Percentiles rank a stretch among this genome's conserved stretches.
phyloP scores from a whole-genome alignment of 139 green algal species.

The Ettlia oleoabundans region DNA sequence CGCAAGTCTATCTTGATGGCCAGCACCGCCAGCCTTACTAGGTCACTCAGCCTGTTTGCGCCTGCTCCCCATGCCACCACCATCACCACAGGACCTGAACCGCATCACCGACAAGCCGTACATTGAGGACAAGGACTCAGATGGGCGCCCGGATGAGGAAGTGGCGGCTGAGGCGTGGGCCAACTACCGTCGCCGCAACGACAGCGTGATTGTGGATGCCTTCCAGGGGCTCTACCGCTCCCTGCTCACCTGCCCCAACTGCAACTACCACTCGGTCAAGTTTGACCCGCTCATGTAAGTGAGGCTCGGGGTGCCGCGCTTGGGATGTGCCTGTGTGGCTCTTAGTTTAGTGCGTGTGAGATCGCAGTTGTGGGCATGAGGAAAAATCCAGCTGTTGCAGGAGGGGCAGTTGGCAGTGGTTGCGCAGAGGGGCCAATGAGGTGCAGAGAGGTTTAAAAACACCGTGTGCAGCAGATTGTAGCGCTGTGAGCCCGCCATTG shows the following conservation, averaged over 20 bases:
- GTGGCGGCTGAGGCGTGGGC: slow-evolving; percentile 84
- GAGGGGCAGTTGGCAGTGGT: too few species aligned
- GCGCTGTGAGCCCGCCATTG: background rate
- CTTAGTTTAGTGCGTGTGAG: background rate
- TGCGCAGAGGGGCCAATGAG: too few species aligned
- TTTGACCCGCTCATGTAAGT: slow-evolving; percentile 95
- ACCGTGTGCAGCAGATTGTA: too few species aligned
- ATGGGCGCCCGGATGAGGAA: slow-evolving; percentile 79
- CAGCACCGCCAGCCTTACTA: too few species aligned
- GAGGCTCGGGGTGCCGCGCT: too few species aligned
- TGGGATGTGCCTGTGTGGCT: background rate
- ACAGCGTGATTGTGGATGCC: slow-evolving; percentile 91
- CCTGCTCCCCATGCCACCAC: background rate
- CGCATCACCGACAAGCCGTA: slow-evolving; percentile 93
- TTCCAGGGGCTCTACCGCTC: slow-evolving; percentile 74
- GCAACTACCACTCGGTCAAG: slow-evolving; percentile 77
- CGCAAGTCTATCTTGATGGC: too few species aligned
- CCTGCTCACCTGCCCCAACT: slow-evolving; percentile 50
- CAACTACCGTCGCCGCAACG: slow-evolving; percentile 87
- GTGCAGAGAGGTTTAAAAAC: too few species aligned
- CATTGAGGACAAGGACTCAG: slow-evolving; percentile 84
- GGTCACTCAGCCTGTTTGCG: too few species aligned
- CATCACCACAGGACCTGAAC: slow-evolving; percentile 90
- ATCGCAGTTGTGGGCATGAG: background rate
- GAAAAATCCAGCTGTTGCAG: too few species aligned